Conservation (phyloP, 2,329 filamentous ascomycete genomes). For the Leptoxyphium fumago region DNA sequence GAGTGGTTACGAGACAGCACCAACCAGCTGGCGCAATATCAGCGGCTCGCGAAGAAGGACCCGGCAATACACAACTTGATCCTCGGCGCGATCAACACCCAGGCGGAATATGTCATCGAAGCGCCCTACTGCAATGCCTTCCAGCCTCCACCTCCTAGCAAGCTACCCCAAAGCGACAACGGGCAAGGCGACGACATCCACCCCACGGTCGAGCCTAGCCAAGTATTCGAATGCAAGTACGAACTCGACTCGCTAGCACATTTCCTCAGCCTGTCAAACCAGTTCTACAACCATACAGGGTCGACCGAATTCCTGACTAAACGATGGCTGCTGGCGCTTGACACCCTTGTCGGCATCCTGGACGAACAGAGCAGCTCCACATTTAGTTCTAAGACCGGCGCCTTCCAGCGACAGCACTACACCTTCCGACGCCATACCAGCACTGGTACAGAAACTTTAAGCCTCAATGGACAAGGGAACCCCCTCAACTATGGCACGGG, state of each 20-base stretch:
- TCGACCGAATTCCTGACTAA: slow-evolving; percentile 64
- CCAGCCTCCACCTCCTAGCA: slow-evolving; percentile 77
- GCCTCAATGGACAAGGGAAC: slow-evolving; percentile 72
- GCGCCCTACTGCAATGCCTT: slow-evolving; percentile 98
- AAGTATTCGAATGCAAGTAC: slow-evolving; percentile 98
- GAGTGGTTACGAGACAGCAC: slow-evolving; percentile 88
- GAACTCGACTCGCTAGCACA: slow-evolving; percentile 91
- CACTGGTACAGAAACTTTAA: slow-evolving; percentile 78
- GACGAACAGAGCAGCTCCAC: slow-evolving; percentile 67
- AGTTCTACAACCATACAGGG: slow-evolving; percentile 68
- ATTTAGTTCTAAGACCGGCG: slow-evolving; percentile 53
- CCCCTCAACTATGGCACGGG: slow-evolving; percentile 74
- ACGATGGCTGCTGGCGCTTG: slow-evolving; percentile 65
- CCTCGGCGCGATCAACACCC: slow-evolving; percentile 87
- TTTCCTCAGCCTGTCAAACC: slow-evolving; percentile 72
- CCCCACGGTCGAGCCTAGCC: slow-evolving; percentile 66
- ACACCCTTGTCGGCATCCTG: slow-evolving; percentile 59
- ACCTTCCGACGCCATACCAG: slow-evolving; percentile 73
- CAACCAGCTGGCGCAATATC: slow-evolving; percentile 86
- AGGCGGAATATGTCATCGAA: slow-evolving; percentile 85
- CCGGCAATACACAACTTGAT: slow-evolving; percentile 64
- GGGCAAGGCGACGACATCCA: slow-evolving; percentile 76
- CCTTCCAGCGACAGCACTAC: slow-evolving; percentile 60
- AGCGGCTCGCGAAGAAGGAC: slow-evolving; percentile 69
- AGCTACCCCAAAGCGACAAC: slow-evolving; percentile 55